Conservation (phyloP, 2,329 filamentous ascomycete species). For the Hyphodiscus sp. region DNA sequence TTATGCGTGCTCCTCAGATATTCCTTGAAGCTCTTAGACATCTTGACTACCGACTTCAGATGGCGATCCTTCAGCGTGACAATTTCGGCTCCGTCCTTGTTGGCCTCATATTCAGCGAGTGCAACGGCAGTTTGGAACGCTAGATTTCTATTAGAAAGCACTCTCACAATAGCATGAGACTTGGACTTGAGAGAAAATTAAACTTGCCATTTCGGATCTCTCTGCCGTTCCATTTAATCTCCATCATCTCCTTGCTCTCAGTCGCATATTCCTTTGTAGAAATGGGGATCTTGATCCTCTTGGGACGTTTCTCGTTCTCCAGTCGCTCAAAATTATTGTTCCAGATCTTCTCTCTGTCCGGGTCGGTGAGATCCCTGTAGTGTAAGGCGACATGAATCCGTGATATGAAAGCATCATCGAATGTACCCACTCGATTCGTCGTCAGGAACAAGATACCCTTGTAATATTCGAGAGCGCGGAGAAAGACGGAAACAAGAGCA, state of each 20-base stretch:
- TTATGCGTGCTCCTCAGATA: constrained; percentile 6
- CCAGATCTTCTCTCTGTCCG: constrained; percentile 24
- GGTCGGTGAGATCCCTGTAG: constrained; percentile 21
- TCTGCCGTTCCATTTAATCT: constrained; percentile 24
- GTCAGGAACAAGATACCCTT: constrained; percentile 37
- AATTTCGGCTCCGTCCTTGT: constrained; percentile 9
- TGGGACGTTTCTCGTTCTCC: constrained; percentile 1
- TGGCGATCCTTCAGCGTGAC: constrained; percentile 7
- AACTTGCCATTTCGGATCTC: constrained; percentile 26
- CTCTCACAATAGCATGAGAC: neutral
- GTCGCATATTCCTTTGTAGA: constrained; percentile 1
- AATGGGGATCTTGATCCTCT: neutral
- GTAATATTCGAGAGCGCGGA: constrained; percentile 35
- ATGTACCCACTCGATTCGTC: constrained; percentile 32
- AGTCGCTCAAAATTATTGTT: constrained; percentile 13
- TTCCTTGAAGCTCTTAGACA: constrained; percentile 8
- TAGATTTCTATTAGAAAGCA: neutral
- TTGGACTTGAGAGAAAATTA: neutral
- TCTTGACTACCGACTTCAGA: constrained; percentile 7
- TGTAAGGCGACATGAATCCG: constrained; percentile 30
- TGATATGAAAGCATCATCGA: constrained; percentile 34
- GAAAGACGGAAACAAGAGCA: constrained; percentile 24
- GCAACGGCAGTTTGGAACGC: constrained; percentile 14
- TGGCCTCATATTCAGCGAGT: constrained; percentile 12
- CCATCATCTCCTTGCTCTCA: constrained; percentile 1